These are phyloP conservation scores for Pseudognaphalium luteoalbum DNA, from an alignment of 129 eudicot genomes.

Conservation along the genomic window DNA sequence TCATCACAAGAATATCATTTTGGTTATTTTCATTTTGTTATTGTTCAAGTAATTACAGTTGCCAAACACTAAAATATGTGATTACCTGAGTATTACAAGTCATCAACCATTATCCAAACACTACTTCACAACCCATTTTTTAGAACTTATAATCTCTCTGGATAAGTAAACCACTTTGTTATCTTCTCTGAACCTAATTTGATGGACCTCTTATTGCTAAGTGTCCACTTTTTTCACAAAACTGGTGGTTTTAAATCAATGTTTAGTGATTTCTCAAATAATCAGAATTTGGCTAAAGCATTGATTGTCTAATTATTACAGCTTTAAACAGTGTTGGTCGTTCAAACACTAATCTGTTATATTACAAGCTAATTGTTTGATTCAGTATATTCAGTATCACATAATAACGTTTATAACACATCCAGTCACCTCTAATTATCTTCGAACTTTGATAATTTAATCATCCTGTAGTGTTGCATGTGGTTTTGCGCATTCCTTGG, in stretches of 20 bases:
- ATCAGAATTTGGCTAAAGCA: not conserved
- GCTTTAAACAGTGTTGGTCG: not conserved
- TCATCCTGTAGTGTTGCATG: slow-evolving; percentile 72
- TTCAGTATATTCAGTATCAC: not conserved
- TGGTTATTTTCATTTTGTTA: not conserved
- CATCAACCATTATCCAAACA: not conserved
- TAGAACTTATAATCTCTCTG: too few species aligned
- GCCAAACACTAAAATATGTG: not conserved
- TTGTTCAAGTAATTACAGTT: not conserved
- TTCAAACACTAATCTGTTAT: not conserved
- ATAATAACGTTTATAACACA: not conserved
- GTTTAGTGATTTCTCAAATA: not conserved
- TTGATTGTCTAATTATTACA: not conserved
- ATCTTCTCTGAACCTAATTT: too few species aligned
- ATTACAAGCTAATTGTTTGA: not conserved
- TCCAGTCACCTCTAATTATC: not conserved
- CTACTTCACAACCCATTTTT: not conserved
- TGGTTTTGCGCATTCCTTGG: slow-evolving; percentile 91
- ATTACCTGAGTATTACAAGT: not conserved
- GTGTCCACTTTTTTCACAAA: not conserved
- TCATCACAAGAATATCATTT: not conserved
- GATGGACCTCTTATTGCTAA: too few species aligned
- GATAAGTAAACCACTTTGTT: too few species aligned
- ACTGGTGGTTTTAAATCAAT: not conserved
- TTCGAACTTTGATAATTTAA: slow-evolving; percentile 11